Conservation (phyloP, 352 stramenopile species). For the Globisporangium cylindrosporum region DNA sequence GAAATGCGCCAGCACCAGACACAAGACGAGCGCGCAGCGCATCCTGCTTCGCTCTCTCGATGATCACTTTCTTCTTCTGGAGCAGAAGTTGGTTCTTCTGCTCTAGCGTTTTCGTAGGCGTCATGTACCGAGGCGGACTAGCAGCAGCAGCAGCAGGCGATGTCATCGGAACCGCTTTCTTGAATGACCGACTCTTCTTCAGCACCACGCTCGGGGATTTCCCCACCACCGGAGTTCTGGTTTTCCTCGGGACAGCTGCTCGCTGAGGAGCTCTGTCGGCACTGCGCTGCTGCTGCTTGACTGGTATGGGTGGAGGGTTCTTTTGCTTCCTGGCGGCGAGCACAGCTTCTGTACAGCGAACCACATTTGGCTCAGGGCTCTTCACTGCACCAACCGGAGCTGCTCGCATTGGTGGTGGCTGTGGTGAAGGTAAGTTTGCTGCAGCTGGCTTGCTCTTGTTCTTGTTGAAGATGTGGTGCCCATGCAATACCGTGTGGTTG, state of each 20-base stretch:
- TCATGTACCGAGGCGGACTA: conserved; percentile 12
- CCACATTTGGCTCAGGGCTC: background rate
- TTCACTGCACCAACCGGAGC: background rate
- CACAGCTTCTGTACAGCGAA: conserved; percentile 13
- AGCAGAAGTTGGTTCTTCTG: conserved; percentile 18
- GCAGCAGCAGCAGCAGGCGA: conserved; percentile 7
- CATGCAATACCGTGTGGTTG: conserved; percentile 70
- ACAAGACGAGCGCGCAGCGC: conserved; percentile 1
- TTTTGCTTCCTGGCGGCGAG: conserved; percentile 6
- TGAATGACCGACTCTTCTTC: conserved; percentile 18
- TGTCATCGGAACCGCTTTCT: conserved; percentile 9
- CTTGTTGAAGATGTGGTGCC: conserved; percentile 63
- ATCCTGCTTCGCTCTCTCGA: conserved; percentile 23
- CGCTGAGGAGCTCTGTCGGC: background rate
- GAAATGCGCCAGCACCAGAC: background rate
- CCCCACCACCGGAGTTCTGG: conserved; percentile 2
- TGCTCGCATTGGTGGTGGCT: background rate
- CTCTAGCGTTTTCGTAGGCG: conserved; percentile 15
- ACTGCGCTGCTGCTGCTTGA: background rate
- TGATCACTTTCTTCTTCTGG: conserved; percentile 23
- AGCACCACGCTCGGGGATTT: conserved; percentile 11
- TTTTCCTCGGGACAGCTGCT: conserved; percentile 14
- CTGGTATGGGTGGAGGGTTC: background rate
- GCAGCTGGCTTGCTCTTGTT: background rate
- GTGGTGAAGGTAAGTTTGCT: background rate